Evolutionary conservation across 768 basidiomycete genomes (phyloP).

Genomic region (Lenzites betulinus): DNA sequence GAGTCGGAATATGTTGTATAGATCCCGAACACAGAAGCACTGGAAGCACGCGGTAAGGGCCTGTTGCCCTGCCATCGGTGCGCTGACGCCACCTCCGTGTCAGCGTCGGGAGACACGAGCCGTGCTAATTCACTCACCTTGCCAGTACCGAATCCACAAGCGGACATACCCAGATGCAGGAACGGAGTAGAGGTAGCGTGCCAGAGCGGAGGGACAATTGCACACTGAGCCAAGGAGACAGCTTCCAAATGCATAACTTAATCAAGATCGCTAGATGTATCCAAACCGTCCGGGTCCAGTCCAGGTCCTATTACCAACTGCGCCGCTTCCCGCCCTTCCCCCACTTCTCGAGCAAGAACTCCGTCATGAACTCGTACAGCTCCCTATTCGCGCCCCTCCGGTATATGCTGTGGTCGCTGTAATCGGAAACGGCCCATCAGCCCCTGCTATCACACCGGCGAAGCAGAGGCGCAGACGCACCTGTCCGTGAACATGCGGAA

Average conservation of each 20-base stretch:
- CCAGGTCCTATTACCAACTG: constrained; percentile 48
- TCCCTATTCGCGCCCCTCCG: constrained; percentile 80
- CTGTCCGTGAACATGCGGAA: constrained; percentile 99
- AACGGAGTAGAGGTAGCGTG: neutral
- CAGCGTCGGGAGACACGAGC: no score
- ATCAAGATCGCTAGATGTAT: neutral
- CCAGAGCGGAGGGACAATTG: no score
- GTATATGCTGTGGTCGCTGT: constrained; percentile 78
- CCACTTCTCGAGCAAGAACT: constrained; percentile 91
- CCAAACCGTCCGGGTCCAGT: neutral
- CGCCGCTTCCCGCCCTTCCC: constrained; percentile 74
- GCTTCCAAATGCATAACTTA: neutral
- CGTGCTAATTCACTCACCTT: no score
- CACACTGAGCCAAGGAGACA: no score
- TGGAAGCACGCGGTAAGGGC: no score
- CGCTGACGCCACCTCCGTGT: no score
- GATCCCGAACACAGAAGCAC: no score
- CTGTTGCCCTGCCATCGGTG: no score
- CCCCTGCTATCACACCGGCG: constrained; percentile 1
- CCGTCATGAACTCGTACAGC: constrained; percentile 83
- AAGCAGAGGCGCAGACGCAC: constrained; percentile 41
- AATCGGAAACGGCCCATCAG: constrained; percentile 10
- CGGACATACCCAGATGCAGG: neutral
- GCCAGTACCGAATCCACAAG: no score
- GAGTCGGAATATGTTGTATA: no score